phyloP scores from a whole-genome alignment of 2,329 filamentous ascomycete species.

The Trichoderma brevicompactum region DNA sequence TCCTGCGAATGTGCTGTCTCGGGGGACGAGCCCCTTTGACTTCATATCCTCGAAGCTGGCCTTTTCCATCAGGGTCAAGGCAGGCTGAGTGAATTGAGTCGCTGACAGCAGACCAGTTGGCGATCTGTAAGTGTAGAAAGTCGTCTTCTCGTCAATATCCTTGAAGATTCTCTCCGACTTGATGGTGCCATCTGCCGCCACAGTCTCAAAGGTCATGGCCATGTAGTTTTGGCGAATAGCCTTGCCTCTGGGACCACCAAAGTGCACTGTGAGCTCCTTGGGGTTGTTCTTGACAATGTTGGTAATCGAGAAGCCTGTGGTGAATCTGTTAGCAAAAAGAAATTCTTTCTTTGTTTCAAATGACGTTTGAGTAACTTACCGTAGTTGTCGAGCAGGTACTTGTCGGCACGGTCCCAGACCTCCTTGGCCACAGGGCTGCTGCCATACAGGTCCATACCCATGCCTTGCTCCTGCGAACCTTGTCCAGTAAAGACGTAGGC shows the following conservation, averaged over 20 bases:
- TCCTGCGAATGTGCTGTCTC: conserved; percentile 95
- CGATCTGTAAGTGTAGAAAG: conserved; percentile 95
- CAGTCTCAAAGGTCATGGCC: conserved; percentile 99
- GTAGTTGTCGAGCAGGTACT: conserved; percentile 98
- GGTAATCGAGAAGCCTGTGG: conserved; percentile 85
- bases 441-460: conserved; percentile 98
- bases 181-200: conserved; percentile 85
- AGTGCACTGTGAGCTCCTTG: conserved; percentile 97
- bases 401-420: conserved; percentile 97
- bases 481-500: conserved; percentile 98
- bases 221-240: conserved; percentile 99
- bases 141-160: conserved; percentile 89
- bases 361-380: conserved; percentile 58
- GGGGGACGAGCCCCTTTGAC: conserved; percentile 90
- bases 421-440: conserved; percentile 94
- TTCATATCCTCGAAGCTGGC: conserved; percentile 99
- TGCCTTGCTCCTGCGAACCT: conserved; percentile 97
- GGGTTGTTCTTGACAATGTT: conserved; percentile 99
- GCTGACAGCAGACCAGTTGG: conserved; percentile 93
- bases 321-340: not conserved
- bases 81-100: conserved; percentile 97
- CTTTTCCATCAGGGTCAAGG: conserved; percentile 98
- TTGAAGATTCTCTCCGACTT: conserved; percentile 99
- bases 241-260: conserved; percentile 94
- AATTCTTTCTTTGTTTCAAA: not conserved